A percentile compares a stretch with the other conserved stretches of the same genome.
phyloP scores from a whole-genome alignment of 805 yeast species.

The Hanseniaspora taiwanica region DNA sequence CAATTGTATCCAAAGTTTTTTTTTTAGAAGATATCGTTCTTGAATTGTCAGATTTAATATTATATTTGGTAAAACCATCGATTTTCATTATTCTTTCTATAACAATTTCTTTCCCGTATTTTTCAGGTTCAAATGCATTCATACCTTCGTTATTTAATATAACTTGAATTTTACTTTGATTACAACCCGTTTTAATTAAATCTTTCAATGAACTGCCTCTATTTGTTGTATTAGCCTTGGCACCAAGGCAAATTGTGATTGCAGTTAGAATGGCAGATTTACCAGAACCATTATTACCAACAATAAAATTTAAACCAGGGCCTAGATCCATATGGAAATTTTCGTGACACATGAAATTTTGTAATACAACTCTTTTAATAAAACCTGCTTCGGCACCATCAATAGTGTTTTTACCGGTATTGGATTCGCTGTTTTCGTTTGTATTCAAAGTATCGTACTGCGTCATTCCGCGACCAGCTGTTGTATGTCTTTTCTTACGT shows the following conservation, averaged over 20 bases:
- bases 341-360: slow-evolving; percentile 84
- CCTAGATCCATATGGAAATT: slow-evolving; percentile 65
- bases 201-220: slow-evolving; percentile 63
- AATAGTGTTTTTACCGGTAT: slow-evolving; percentile 3
- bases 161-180: slow-evolving; percentile 54
- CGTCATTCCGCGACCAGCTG: slow-evolving; percentile 5
- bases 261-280: slow-evolving; percentile 84
- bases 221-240: slow-evolving; percentile 75
- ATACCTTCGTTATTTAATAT: slow-evolving; percentile 49
- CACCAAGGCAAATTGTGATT: slow-evolving; percentile 75
- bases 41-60: slow-evolving; percentile 39
- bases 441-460: slow-evolving; percentile 15
- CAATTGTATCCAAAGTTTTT: slow-evolving; percentile 50
- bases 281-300: slow-evolving; percentile 87
- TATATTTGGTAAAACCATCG: slow-evolving; percentile 35
- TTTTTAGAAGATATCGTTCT: slow-evolving; percentile 46
- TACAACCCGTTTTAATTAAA: slow-evolving; percentile 64
- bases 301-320: slow-evolving; percentile 71
- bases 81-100: slow-evolving; percentile 54
- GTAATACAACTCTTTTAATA: slow-evolving; percentile 46
- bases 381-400: slow-evolving; percentile 37
- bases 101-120: slow-evolving; percentile 54
- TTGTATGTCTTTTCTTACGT: too few relatives aligned
- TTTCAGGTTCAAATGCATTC: slow-evolving; percentile 51
- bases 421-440: slow-evolving; percentile 4